Conservation (phyloP, 306 rosid species). For the Cicer judaicum region DNA sequence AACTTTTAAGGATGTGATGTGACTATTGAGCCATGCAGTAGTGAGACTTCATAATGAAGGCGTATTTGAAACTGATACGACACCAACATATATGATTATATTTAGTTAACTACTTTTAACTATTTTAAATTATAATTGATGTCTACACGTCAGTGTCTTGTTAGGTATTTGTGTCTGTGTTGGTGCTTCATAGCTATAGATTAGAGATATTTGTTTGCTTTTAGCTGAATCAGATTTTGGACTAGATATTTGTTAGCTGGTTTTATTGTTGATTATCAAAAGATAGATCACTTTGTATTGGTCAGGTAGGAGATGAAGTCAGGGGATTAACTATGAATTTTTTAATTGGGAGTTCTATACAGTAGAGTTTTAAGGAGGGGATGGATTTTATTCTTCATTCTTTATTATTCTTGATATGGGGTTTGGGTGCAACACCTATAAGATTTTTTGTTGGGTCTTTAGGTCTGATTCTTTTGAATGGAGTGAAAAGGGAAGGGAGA, state of each 20-base stretch:
- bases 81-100: too few species aligned
- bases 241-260: neutral
- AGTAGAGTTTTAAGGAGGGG: constrained; percentile 7
- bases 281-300: neutral
- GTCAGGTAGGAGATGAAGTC: constrained; percentile 1
- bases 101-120: too few species aligned
- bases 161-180: too few species aligned
- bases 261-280: neutral
- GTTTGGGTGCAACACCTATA: neutral
- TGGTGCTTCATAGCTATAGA: neutral
- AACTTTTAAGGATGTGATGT: neutral
- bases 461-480: neutral
- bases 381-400: neutral
- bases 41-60: too few species aligned
- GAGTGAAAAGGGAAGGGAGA: too few species aligned
- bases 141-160: too few species aligned
- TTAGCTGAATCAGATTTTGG: neutral
- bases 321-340: neutral
- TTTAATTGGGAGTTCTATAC: neutral
- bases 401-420: neutral
- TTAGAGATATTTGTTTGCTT: neutral
- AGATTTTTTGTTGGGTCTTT: neutral
- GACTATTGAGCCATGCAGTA: neutral
- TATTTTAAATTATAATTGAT: too few species aligned
- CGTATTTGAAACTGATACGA: too few species aligned